A percentile compares a stretch with the other conserved stretches of the same genome.
phyloP scores from a whole-genome alignment of 2,329 filamentous ascomycete genomes.

The Macroventuria anomochaeta region DNA sequence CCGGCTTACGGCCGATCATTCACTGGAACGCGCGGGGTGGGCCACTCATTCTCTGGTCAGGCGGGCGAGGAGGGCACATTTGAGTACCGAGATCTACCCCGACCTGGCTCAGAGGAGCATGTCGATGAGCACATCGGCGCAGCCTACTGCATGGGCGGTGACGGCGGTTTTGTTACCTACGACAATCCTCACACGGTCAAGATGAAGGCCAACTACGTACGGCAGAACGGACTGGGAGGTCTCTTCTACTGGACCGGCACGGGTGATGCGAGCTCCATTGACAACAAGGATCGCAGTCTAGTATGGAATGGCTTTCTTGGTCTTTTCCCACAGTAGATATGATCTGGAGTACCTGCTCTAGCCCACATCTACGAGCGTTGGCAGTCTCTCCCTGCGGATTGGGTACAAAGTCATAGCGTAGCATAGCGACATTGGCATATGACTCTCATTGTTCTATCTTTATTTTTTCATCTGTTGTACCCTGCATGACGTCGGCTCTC shows the following conservation, averaged over 20 bases:
- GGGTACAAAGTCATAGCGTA: constrained; percentile 15
- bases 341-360: not conserved
- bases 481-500: constrained; percentile 14
- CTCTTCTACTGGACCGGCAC: constrained; percentile 85
- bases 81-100: constrained; percentile 74
- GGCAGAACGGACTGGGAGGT: constrained; percentile 73
- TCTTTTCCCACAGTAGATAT: constrained; percentile 48
- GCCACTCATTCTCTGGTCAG: constrained; percentile 62
- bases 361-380: not conserved
- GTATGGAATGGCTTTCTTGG: constrained; percentile 66
- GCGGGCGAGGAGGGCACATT: constrained; percentile 72
- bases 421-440: constrained; percentile 10
- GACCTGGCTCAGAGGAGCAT: constrained; percentile 66
- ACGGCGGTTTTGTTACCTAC: constrained; percentile 80
- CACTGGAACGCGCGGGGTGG: constrained; percentile 67
- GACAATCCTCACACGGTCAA: constrained; percentile 79
- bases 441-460: not conserved
- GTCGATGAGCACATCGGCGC: constrained; percentile 72
- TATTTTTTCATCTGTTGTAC: not conserved
- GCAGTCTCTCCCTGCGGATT: not conserved
- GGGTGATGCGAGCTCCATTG: constrained; percentile 63
- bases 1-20: constrained; percentile 80
- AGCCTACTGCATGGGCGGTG: constrained; percentile 74
- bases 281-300: constrained; percentile 59
- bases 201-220: constrained; percentile 76